phyloP scores from a whole-genome alignment of 805 yeast genomes.

The Monosporozyma siamensis region DNA sequence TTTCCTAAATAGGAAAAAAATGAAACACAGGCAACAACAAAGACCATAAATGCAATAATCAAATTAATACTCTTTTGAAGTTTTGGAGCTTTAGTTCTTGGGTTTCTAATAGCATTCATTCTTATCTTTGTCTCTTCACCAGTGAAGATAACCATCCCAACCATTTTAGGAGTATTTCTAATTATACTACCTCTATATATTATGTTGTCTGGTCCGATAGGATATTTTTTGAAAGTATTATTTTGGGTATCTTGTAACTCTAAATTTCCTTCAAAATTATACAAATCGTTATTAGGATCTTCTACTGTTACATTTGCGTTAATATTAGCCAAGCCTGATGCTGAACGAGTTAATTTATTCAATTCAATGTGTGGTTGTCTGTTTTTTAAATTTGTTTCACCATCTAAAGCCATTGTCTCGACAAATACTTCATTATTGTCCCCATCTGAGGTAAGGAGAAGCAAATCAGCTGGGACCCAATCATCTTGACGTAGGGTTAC shows the following conservation, averaged over 20 bases:
- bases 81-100: constrained; percentile 88
- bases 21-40: constrained; percentile 63
- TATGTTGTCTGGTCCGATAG: constrained; percentile 76
- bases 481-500: constrained; percentile 68
- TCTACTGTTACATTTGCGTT: constrained; percentile 58
- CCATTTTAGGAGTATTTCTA: constrained; percentile 65
- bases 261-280: constrained; percentile 80
- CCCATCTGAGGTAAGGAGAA: constrained; percentile 59
- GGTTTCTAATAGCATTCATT: constrained; percentile 86
- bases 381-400: constrained; percentile 87
- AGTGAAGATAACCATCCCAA: constrained; percentile 81
- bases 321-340: constrained; percentile 40
- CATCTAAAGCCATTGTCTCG: constrained; percentile 97
- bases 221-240: constrained; percentile 35
- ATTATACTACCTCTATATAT: constrained; percentile 83
- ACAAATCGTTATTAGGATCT: constrained; percentile 86
- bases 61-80: constrained; percentile 72
- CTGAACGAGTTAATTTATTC: constrained; percentile 41
- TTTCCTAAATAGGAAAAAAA: constrained; percentile 79
- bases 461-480: constrained; percentile 88
- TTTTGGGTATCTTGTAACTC: constrained; percentile 30
- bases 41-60: constrained; percentile 82
- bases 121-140: constrained; percentile 95
- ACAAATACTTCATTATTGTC: constrained; percentile 57
- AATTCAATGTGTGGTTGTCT: constrained; percentile 59